phyloP scores from a whole-genome alignment of 2,329 filamentous ascomycete species.

The Stachybotrys echinatus region DNA sequence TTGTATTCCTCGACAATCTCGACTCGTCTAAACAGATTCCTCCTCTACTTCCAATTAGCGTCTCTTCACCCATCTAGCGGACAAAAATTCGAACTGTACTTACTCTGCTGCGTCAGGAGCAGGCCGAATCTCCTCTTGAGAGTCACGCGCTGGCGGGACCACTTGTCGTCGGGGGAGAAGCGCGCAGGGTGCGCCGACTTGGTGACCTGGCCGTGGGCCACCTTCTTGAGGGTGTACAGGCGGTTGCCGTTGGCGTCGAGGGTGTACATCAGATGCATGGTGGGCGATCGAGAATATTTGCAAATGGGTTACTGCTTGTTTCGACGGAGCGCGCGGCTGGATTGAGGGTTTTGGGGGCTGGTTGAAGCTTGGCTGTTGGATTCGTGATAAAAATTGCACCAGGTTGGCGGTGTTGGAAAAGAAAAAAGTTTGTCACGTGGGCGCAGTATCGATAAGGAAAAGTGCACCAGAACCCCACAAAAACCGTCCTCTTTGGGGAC shows the following conservation, averaged over 20 bases:
- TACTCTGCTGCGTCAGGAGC: conserved; percentile 73
- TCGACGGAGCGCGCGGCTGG: not conserved
- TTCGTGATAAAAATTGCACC: not conserved
- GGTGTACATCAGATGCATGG: conserved; percentile 73
- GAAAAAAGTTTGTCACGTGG: not conserved
- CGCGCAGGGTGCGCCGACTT: conserved; percentile 94
- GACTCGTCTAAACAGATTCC: not conserved
- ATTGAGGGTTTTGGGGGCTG: not conserved
- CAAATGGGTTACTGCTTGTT: not conserved
- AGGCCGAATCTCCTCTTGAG: conserved; percentile 91
- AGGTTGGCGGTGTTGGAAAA: not conserved
- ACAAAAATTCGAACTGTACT: too few relatives aligned
- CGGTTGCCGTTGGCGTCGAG: conserved; percentile 78
- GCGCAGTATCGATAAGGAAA: too few relatives aligned
- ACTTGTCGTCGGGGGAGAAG: conserved; percentile 98
- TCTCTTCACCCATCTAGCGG: too few relatives aligned
- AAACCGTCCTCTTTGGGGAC: too few relatives aligned
- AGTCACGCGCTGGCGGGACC: conserved; percentile 91
- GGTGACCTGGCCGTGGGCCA: conserved; percentile 76
- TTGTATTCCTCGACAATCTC: too few relatives aligned
- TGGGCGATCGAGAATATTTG: conserved; percentile 4
- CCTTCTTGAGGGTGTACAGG: conserved; percentile 92
- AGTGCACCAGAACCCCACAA: too few relatives aligned
- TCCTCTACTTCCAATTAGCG: conserved; percentile 3
- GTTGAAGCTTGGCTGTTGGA: not conserved